A percentile compares a stretch with the other conserved stretches of the same genome.
These are phyloP conservation scores for Ogataea henricii DNA, from an alignment of 805 yeast species.

Conservation along the genomic window DNA sequence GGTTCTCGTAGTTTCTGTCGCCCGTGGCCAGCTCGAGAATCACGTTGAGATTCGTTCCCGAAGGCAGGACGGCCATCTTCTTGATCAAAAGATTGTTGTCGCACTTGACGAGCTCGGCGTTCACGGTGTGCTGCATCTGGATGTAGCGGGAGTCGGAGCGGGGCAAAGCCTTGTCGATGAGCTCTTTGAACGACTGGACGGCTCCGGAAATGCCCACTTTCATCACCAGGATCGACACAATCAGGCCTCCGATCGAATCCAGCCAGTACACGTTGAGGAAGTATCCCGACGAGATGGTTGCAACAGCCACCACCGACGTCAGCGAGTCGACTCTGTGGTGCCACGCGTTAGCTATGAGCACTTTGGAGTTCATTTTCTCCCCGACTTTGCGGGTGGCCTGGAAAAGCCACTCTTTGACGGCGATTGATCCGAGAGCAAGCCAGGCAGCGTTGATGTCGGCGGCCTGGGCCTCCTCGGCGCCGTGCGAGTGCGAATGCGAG, in stretches of 20 bases:
- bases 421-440: constrained; percentile 89
- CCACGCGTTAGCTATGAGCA: constrained; percentile 96
- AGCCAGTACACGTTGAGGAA: constrained; percentile 77
- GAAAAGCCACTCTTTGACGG: constrained; percentile 85
- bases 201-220: constrained; percentile 83
- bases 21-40: constrained; percentile 35
- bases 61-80: constrained; percentile 48
- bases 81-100: constrained; percentile 36
- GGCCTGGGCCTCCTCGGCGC: constrained; percentile 36
- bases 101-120: constrained; percentile 34
- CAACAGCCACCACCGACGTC: constrained; percentile 87
- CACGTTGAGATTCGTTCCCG: constrained; percentile 55
- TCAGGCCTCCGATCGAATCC: constrained; percentile 89
- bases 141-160: constrained; percentile 50
- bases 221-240: constrained; percentile 80
- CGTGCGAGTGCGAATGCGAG: constrained; percentile 49
- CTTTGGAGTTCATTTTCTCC: constrained; percentile 75
- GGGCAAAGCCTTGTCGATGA: constrained; percentile 72
- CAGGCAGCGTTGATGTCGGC: constrained; percentile 91
- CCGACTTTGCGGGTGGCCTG: constrained; percentile 84
- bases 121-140: constrained; percentile 40
- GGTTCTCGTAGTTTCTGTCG: constrained; percentile 32
- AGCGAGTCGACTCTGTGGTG: constrained; percentile 94
- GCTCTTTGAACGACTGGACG: constrained; percentile 66
- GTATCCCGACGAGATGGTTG: constrained; percentile 84